phyloP scores from a whole-genome alignment of 768 basidiomycete species.

The Tubosaeta brunneosetosa region DNA sequence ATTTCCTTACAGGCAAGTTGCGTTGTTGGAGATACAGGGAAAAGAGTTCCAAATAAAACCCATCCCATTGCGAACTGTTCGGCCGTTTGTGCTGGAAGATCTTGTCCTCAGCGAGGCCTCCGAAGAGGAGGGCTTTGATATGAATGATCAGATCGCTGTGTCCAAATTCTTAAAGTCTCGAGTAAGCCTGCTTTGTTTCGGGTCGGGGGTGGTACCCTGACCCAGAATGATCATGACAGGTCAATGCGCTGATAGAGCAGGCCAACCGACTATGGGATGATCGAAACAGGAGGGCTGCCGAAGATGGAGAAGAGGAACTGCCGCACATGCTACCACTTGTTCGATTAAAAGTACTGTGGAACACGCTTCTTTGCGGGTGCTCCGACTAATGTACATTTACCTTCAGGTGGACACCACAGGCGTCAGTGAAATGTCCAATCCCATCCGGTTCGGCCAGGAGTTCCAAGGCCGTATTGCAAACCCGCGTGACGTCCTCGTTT shows the following conservation, averaged over 20 bases:
- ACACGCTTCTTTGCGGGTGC: neutral
- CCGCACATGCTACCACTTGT: slow-evolving; percentile 81
- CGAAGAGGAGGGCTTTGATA: slow-evolving; percentile 70
- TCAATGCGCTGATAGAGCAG: slow-evolving; percentile 71
- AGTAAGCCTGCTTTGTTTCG: slow-evolving; percentile 36
- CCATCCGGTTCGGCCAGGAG: slow-evolving; percentile 94
- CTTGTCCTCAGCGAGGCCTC: slow-evolving; percentile 70
- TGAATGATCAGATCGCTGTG: slow-evolving; percentile 79
- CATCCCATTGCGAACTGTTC: slow-evolving; percentile 83
- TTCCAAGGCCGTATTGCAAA: slow-evolving; percentile 90
- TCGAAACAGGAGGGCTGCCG: slow-evolving; percentile 38
- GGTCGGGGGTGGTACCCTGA: slow-evolving; percentile 2
- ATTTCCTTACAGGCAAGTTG: slow-evolving; percentile 67
- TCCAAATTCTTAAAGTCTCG: slow-evolving; percentile 72
- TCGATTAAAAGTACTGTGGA: slow-evolving; percentile 61
- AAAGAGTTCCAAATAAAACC: slow-evolving; percentile 85
- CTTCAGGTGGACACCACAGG: slow-evolving; percentile 83
- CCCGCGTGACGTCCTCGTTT: slow-evolving; percentile 88
- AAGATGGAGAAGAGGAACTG: slow-evolving; percentile 57
- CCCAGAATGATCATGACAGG: slow-evolving; percentile 36
- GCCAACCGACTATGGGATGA: slow-evolving; percentile 47
- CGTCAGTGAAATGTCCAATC: slow-evolving; percentile 89
- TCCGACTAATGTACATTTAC: neutral
- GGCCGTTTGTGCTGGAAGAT: slow-evolving; percentile 90
- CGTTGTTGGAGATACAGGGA: slow-evolving; percentile 80